Conservation (phyloP, 257 asterid species). For the Mentha longifolia region DNA sequence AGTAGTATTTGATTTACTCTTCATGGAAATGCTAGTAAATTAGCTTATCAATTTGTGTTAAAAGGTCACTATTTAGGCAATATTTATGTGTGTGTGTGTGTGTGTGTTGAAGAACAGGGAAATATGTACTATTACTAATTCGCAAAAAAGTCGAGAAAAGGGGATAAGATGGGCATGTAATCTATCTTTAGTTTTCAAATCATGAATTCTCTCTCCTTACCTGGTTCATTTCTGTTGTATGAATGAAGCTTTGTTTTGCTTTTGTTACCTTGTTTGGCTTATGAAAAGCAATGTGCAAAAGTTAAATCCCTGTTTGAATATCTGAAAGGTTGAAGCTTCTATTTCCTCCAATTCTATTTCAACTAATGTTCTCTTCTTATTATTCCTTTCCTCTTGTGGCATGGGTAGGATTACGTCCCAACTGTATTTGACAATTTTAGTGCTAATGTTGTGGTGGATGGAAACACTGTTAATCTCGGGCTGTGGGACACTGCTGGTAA, state of each 20-base stretch:
- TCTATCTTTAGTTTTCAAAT: background rate
- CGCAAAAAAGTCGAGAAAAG: background rate
- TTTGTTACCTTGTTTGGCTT: background rate
- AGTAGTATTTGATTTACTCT: background rate
- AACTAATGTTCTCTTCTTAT: background rate
- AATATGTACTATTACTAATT: background rate
- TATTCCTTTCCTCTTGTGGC: background rate
- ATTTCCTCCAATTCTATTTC: background rate
- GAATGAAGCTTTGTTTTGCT: constrained; percentile 1
- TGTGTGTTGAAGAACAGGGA: background rate
- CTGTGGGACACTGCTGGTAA: constrained; percentile 95
- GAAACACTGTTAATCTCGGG: constrained; percentile 80
- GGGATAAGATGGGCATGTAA: background rate
- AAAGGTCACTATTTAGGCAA: background rate
- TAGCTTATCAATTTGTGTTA: background rate
- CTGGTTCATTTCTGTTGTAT: background rate
- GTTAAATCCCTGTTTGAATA: background rate
- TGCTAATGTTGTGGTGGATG: constrained; percentile 86
- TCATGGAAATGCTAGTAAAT: constrained; percentile 19
- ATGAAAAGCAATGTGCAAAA: background rate
- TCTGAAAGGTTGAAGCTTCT: constrained; percentile 1
- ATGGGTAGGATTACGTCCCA: constrained; percentile 82
- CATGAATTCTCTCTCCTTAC: background rate
- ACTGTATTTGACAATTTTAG: constrained; percentile 93
- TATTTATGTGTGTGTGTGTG: too few species aligned